Base-by-base conservation (phyloP, 2,329 filamentous ascomycete species). In the Cercospora sesami region DNA sequence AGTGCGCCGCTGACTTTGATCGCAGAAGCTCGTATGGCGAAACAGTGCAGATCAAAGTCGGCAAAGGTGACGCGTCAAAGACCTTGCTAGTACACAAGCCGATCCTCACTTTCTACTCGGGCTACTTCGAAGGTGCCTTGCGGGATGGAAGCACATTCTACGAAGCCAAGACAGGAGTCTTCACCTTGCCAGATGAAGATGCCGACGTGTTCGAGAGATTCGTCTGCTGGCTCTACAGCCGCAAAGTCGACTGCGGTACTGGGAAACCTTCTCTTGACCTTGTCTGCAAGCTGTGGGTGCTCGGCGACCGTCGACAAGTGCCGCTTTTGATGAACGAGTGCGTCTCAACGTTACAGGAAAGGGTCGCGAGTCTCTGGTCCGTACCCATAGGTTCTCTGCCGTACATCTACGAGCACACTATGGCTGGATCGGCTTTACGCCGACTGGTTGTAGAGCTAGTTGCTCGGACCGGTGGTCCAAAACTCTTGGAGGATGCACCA, bases 11-110 rank as follows among this genome's bases (percentile, higher is more conserved):
- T n/a, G n/a, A n/a, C n/a, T n/a, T n/a, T n/a, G n/a, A n/a, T n/a
- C n/a, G n/a, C n/a, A n/a, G 31, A 36, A 28, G 30, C 6, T 16
- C 48, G 60, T 68, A 64, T 64, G 91, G 93, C 71, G 86, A 81
- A 73, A 84, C 87, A 74, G 33, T 69, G 23, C 62, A 66, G 8
- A 60, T 73, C 31, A 57, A 30, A 18, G 68, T 72, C 33, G 71
- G 72, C 5, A 36, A 30, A 42, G 65, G 60, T 16, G 18, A 5
- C 7, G 4, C 42, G 18, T 28, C 42, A 9, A 59, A 67, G 9
- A 64, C 64, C 26, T 75, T 73, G 55, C 36, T 63, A 14, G 62
- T 72, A 4, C 71, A 76, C 69, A 68, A 69, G 31, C 70, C 64
- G 3, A 45, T 75, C 3, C 45, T 75, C 6, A 58, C 45, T 4